Base-by-base conservation (phyloP, 2,329 filamentous ascomycete species). In the Penicillium expansum region DNA sequence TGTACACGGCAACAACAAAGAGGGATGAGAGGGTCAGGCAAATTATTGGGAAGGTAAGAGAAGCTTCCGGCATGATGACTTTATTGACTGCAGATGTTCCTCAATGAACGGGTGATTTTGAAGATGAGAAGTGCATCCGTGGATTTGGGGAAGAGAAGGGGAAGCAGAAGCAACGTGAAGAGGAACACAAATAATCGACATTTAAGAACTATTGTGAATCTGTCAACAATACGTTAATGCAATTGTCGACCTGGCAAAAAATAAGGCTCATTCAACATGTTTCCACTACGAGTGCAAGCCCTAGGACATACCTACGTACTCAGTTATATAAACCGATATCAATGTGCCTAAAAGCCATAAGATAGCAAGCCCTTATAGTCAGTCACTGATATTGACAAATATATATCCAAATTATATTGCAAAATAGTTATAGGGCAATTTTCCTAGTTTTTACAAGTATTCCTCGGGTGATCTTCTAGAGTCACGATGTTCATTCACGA, bases 1-100 rank as follows among this genome's bases (percentile, higher is more conserved):
- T 48, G 41, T 63, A 47, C 16, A 59, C 43, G n/a, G 41, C 47
- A 29, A 54, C 16, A 16, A 61, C n/a, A 18, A 67, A 58, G 4
- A 62, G 32, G 42, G 54, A 49, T 11, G 64, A 62, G 37, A 67
- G 37, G 9, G 65, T 4, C 13, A 68, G 48, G 45, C 65, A 67
- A 42, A 60, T 49, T 1, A 51, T 18, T 1, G 55, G 55, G 13
- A 60, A 56, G 13, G 35, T 16, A 30, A 60, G 56, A 18, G 58
- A 58, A 20, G 38, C 52, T 16, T 48, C 45, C 6, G n/a, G 30
- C 52, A 55, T 55, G 13, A 2, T 22, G 10, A n/a, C 5, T 24
- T 43, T n/a, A 16, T 24, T 9, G 14, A 10, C 22, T 5, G 29
- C 22, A n/a, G 7, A 20, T 10, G 20, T 43, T 9, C 5, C 1